These are phyloP conservation scores for Cyberlindnera americana DNA, from an alignment of 805 yeast genomes.

Conservation along the genomic window DNA sequence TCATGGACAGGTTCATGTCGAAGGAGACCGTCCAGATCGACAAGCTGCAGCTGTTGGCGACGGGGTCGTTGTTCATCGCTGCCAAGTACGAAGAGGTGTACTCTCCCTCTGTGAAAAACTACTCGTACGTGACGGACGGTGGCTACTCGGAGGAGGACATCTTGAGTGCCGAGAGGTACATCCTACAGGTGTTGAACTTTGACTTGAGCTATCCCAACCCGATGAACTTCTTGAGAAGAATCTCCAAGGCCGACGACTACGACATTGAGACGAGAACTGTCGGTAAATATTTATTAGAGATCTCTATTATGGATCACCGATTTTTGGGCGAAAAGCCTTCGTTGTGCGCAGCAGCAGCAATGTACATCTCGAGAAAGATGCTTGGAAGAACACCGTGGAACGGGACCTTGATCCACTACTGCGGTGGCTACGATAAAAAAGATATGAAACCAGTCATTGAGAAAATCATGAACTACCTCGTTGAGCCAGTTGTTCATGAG, in stretches of 20 bases:
- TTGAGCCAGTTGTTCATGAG: conserved; percentile 80
- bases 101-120: conserved; percentile 79
- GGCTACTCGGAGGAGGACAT: conserved; percentile 79
- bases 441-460: conserved; percentile 71
- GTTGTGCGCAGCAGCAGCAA: conserved; percentile 79
- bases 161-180: conserved; percentile 75
- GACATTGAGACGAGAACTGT: conserved; percentile 79
- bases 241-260: conserved; percentile 88
- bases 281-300: conserved; percentile 81
- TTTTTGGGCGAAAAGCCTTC: conserved; percentile 76
- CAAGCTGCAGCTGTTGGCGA: conserved; percentile 79
- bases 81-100: conserved; percentile 93
- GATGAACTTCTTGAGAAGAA: conserved; percentile 81
- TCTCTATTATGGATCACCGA: conserved; percentile 68
- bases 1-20: conserved; percentile 85
- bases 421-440: conserved; percentile 80
- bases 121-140: conserved; percentile 85
- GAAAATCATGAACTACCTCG: conserved; percentile 70
- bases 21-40: conserved; percentile 70
- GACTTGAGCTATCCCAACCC: conserved; percentile 85
- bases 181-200: conserved; percentile 67
- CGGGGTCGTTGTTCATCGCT: conserved; percentile 82
- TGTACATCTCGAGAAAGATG: conserved; percentile 76
- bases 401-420: conserved; percentile 81
- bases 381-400: conserved; percentile 71